Evolutionary conservation across 768 basidiomycete species (phyloP).

Genomic region (Amanita exitialis): DNA sequence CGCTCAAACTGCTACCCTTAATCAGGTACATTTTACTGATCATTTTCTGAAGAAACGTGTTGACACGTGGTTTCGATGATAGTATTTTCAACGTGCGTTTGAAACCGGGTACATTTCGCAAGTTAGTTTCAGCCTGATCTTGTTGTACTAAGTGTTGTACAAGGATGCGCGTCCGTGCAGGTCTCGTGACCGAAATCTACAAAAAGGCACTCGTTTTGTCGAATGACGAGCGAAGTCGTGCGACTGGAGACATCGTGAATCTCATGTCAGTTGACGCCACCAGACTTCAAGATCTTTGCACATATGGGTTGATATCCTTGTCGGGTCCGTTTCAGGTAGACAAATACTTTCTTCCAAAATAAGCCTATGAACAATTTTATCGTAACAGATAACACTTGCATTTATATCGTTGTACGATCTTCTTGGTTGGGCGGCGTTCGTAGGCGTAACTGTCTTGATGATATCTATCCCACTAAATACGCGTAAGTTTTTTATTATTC

Average conservation of each 20-base stretch:
- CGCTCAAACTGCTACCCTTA: slow-evolving; percentile 69
- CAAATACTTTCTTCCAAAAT: slow-evolving; percentile 10
- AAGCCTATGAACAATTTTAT: neutral
- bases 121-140: neutral
- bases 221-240: slow-evolving; percentile 72
- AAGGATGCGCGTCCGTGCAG: slow-evolving; percentile 88
- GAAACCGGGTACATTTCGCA: slow-evolving; percentile 43
- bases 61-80: neutral
- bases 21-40: slow-evolving; percentile 43
- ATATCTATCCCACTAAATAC: slow-evolving; percentile 71
- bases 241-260: slow-evolving; percentile 91
- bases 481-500: slow-evolving; percentile 16
- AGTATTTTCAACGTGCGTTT: slow-evolving; percentile 83
- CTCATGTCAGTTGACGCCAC: slow-evolving; percentile 84
- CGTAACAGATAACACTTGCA: slow-evolving; percentile 64
- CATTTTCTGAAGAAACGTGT: neutral
- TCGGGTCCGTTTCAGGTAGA: slow-evolving; percentile 76
- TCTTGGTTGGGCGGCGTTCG: slow-evolving; percentile 86
- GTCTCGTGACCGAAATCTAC: slow-evolving; percentile 80
- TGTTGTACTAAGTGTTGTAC: neutral
- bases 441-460: slow-evolving; percentile 86
- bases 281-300: slow-evolving; percentile 70
- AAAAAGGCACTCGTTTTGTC: slow-evolving; percentile 79
- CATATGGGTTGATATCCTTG: slow-evolving; percentile 75
- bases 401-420: slow-evolving; percentile 86